Base-by-base conservation (phyloP, 768 basidiomycete genomes). In the Chlorophyllum brunneum region DNA sequence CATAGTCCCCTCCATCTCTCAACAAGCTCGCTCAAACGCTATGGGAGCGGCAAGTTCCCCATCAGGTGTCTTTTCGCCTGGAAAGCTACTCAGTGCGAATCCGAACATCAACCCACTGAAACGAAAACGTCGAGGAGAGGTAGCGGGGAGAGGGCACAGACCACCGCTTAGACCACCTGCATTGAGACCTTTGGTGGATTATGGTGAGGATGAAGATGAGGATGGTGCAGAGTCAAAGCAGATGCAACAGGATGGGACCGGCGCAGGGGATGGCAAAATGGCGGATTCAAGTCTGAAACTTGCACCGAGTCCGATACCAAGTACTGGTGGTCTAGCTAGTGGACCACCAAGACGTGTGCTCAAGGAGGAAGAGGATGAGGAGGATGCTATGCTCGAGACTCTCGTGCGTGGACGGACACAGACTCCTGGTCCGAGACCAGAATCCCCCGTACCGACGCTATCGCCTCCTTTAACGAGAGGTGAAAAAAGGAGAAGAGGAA, bases 121-220 rank as follows among this genome's bases (percentile, higher is more conserved):
- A 66, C 81, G 80, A 53, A 86, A 79, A 66, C 83, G 82, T 49
- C 72, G 81, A 26, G 63, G 68, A 23, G 72, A 72, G 4, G 60
- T 77, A 5, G 61, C 59, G 38, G 63, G 70, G n/a, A 24, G 51
- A 15, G 42, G 72, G 5, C 72, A 78, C 50, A 73, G 78, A 51
- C 75, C 69, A 51, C 77, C 70, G 27, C 68, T 81, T 48, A 78
- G 77, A 41, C 71, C 78, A 4, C 82, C 81, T 20, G 69, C 77
- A 20, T 68, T 88, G 9, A 74, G 76, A 20, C 72, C 79, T n/a
- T 71, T 92, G 45, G 78, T 88, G 26, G 90, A 90, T 61, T 92
- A 92, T 63, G 81, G 73, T 18, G 89, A 88, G 23, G 88, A 91
- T 39, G 86, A 86, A 16, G 85, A 86, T 37, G 80, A 81, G 22